Percentiles rank a stretch among this genome's conserved stretches.
Conservation (phyloP, 2,329 filamentous ascomycete genomes). For the Cladosporium sp. region DNA sequence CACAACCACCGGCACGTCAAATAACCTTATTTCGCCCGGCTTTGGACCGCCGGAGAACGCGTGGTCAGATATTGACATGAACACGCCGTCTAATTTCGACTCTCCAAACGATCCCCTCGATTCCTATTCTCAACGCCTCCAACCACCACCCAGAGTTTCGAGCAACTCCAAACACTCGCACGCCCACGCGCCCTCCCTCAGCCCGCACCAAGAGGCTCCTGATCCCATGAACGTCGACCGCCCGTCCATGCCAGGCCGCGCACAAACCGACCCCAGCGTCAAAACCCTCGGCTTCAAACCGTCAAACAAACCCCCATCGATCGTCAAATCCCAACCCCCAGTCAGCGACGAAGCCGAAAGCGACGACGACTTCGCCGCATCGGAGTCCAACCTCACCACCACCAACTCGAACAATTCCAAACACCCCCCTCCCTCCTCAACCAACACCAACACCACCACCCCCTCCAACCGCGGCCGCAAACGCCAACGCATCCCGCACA, state of each 20-base stretch:
- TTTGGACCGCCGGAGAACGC: constrained; percentile 22
- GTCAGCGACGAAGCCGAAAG: constrained; percentile 25
- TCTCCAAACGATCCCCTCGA: constrained; percentile 22
- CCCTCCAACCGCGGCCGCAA: constrained; percentile 26
- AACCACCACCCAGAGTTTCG: constrained; percentile 19
- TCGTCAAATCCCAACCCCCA: not conserved
- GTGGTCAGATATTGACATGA: constrained; percentile 29
- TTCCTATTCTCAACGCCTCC: constrained; percentile 17
- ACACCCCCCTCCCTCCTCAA: constrained; percentile 13
- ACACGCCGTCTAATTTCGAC: constrained; percentile 24
- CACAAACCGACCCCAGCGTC: not conserved
- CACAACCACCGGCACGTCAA: constrained; percentile 16
- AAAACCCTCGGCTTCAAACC: not conserved
- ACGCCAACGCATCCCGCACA: constrained; percentile 34
- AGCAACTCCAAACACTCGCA: constrained; percentile 13
- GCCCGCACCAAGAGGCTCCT: constrained; percentile 23
- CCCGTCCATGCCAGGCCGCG: constrained; percentile 2
- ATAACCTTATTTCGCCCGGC: constrained; percentile 22
- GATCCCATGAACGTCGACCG: constrained; percentile 8
- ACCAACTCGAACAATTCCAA: constrained; percentile 8
- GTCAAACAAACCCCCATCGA: not conserved
- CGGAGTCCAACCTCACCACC: constrained; percentile 11
- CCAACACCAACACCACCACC: constrained; percentile 18
- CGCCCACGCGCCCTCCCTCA: constrained; percentile 19
- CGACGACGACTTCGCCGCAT: constrained; percentile 28